Conservation (phyloP, 352 stramenopile genomes). For the Phytophthora pinifolia region DNA sequence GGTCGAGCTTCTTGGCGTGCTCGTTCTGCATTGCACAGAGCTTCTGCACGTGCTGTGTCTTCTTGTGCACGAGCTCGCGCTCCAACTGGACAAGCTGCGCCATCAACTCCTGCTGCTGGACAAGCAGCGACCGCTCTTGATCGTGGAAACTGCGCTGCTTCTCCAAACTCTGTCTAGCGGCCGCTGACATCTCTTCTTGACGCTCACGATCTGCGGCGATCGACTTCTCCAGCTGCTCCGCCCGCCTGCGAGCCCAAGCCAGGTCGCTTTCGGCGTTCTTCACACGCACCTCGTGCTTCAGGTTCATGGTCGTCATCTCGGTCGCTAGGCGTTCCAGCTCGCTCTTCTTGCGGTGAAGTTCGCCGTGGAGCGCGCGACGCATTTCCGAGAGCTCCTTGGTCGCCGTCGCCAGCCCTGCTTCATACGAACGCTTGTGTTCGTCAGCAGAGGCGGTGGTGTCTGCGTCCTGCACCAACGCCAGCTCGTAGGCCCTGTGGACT, state of each 20-base stretch:
- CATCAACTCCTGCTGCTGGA: slow-evolving; percentile 58
- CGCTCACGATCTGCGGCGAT: slow-evolving; percentile 31
- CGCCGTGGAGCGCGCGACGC: slow-evolving; percentile 37
- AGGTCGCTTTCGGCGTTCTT: slow-evolving; percentile 55
- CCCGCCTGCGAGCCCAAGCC: slow-evolving; percentile 49
- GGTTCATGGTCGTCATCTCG: slow-evolving; percentile 55
- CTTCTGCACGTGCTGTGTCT: slow-evolving; percentile 57
- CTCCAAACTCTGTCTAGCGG: slow-evolving; percentile 38
- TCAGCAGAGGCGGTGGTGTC: slow-evolving; percentile 30
- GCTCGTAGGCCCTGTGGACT: slow-evolving; percentile 30
- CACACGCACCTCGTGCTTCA: slow-evolving; percentile 60
- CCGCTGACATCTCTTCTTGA: slow-evolving; percentile 36
- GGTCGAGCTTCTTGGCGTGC: slow-evolving; percentile 33
- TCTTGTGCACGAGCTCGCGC: slow-evolving; percentile 55
- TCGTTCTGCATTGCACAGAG: slow-evolving; percentile 52
- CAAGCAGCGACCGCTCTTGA: slow-evolving; percentile 55
- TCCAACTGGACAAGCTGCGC: slow-evolving; percentile 60
- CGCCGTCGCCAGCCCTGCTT: slow-evolving; percentile 40
- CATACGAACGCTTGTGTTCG: slow-evolving; percentile 51
- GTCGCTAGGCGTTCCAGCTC: slow-evolving; percentile 44
- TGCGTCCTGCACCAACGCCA: slow-evolving; percentile 28
- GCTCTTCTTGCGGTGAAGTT: slow-evolving; percentile 49
- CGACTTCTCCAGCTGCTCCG: slow-evolving; percentile 44
- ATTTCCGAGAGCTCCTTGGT: slow-evolving; percentile 62
- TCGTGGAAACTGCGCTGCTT: slow-evolving; percentile 55